phyloP scores from a whole-genome alignment of 2,329 filamentous ascomycete species.

The Tolypocladium guangdongense region DNA sequence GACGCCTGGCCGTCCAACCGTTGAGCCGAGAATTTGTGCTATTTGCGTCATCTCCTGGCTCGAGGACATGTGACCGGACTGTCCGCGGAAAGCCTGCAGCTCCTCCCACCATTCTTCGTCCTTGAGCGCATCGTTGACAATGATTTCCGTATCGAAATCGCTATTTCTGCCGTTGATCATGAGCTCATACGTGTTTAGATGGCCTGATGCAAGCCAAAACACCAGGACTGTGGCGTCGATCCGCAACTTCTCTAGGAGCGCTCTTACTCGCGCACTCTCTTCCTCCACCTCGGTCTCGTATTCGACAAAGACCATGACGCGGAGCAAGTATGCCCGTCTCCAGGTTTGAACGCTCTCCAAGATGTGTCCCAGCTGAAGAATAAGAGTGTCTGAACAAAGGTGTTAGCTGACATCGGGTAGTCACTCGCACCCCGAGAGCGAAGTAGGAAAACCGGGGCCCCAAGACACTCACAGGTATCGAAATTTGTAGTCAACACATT shows the following conservation, averaged over 20 bases:
- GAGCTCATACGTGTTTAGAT: conserved; percentile 61
- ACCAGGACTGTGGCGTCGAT: conserved; percentile 73
- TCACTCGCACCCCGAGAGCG: background rate
- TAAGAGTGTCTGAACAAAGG: conserved; percentile 51
- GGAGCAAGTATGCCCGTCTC: conserved; percentile 61
- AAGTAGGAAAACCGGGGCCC: too few species aligned
- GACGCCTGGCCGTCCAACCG: conserved; percentile 28
- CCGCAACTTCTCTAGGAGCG: conserved; percentile 66
- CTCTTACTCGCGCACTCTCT: conserved; percentile 60
- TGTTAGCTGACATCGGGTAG: background rate
- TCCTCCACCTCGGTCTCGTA: conserved; percentile 77
- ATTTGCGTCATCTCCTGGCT: conserved; percentile 33
- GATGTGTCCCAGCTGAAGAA: conserved; percentile 77
- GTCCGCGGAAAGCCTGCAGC: conserved; percentile 44
- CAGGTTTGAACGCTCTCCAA: conserved; percentile 71
- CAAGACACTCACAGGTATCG: conserved; percentile 59
- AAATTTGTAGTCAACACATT: conserved; percentile 77
- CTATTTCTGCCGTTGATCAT: conserved; percentile 61
- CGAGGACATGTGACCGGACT: conserved; percentile 23
- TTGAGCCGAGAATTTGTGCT: conserved; percentile 32
- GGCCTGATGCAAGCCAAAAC: conserved; percentile 69
- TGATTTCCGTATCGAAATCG: conserved; percentile 42
- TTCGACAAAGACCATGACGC: conserved; percentile 80
- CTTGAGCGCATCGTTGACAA: conserved; percentile 55
- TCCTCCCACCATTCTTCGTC: conserved; percentile 79